Evolutionary conservation across 495 filamentous ascomycete genomes (phyloP).

Genomic region (Aspergillus campestris): DNA sequence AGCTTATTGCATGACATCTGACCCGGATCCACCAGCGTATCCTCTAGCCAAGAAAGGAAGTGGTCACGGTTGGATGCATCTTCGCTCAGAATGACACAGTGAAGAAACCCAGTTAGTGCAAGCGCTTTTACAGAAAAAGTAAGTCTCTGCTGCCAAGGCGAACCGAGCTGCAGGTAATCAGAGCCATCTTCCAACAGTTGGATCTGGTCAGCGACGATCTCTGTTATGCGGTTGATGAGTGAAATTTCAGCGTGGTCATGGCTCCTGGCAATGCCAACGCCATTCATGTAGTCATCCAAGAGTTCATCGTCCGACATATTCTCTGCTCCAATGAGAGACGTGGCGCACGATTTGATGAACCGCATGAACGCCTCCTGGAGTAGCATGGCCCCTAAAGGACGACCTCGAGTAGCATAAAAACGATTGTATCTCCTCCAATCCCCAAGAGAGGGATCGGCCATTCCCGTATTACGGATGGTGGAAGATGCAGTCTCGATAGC

Average conservation of each 20-base stretch:
- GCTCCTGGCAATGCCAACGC: slow-evolving; percentile 40
- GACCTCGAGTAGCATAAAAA: slow-evolving; percentile 70
- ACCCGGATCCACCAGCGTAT: slow-evolving; percentile 61
- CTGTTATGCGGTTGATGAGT: slow-evolving; percentile 59
- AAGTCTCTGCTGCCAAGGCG: slow-evolving; percentile 78
- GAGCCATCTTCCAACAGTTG: slow-evolving; percentile 77
- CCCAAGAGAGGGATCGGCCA: slow-evolving; percentile 39
- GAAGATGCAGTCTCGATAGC: slow-evolving; percentile 82
- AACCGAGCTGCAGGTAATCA: slow-evolving; percentile 79
- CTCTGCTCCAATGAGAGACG: slow-evolving; percentile 53
- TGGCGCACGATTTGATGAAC: slow-evolving; percentile 71
- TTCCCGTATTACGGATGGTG: slow-evolving; percentile 59
- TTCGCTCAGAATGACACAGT: slow-evolving; percentile 71
- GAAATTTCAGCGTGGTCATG: slow-evolving; percentile 31
- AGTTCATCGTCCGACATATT: slow-evolving; percentile 54
- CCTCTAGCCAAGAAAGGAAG: slow-evolving; percentile 82
- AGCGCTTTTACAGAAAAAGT: slow-evolving; percentile 79
- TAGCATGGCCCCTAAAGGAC: slow-evolving; percentile 86
- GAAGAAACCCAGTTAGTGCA: slow-evolving; percentile 74
- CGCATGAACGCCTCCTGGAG: slow-evolving; percentile 79
- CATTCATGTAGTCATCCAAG: slow-evolving; percentile 64
- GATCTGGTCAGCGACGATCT: slow-evolving; percentile 73
- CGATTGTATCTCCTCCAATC: slow-evolving; percentile 78
- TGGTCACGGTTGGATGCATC: slow-evolving; percentile 70
- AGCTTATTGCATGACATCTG: slow-evolving; percentile 74